Evolutionary conservation across 805 yeast species (phyloP), one percentile per base, ranked within the genome.

Genomic region (Kodamaea jinghongensis): DNA sequence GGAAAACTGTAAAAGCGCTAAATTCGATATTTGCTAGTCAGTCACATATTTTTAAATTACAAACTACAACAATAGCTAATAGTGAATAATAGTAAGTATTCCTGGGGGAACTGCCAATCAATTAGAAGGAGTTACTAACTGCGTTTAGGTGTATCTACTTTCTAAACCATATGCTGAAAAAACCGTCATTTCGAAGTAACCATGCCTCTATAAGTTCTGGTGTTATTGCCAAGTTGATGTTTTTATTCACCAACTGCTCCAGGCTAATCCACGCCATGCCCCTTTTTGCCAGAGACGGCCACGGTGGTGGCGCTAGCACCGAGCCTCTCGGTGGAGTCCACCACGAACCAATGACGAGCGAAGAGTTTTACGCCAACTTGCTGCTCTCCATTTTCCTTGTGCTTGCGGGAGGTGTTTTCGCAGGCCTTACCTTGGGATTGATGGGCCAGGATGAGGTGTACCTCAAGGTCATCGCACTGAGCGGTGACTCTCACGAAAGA

Each of bases 381-480:
- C 37, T 67, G 36, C 67, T 82, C 10, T 82, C 93, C 1, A 71
- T 75, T 5, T 48, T 67, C 15, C 68, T 86, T 16, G 95, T 86
- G 1, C 53, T 87, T 26, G 68, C 84, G 3, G 96, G 96, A 43
- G 96, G 96, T 49, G 81, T 85, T n/a, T 87, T 87, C 71, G 95
- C 96, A 4, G 96, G 95, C 6, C 71, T 91, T 31, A 93, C 99
- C n/a, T 70, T 91, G 35, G 98, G 93, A 2, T 74, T 91, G 8
- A 91, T 91, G 99, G 98, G 98, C 50, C 98, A 91, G 62, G 98
- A 91, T 61, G 98, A 91, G 61, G 91, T 91, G 16, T 87, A 90
- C 54, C 71, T 91, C 45, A 91, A 87, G 61, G 99, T 91, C 9
- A 83, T 91, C 45, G 81, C 89, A 39, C 79, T 84, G 33, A 79